Percentiles rank a stretch among this genome's conserved stretches.
Conservation (phyloP, 2,329 filamentous ascomycete genomes). For the Beauveria sp. region DNA sequence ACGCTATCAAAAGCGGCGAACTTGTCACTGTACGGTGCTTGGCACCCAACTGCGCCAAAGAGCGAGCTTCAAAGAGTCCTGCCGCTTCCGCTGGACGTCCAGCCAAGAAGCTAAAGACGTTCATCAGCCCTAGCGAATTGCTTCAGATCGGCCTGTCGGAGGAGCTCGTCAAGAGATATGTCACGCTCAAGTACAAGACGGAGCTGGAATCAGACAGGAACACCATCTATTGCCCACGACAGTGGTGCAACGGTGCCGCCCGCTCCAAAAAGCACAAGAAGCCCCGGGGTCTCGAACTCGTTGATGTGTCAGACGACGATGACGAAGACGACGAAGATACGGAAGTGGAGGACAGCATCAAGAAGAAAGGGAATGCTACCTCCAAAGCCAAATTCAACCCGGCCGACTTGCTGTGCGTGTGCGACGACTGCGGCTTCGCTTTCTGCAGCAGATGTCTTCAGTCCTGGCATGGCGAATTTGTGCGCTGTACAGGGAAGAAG, state of each 20-base stretch:
- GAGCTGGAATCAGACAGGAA: conserved; percentile 86
- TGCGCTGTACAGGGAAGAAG: conserved; percentile 58
- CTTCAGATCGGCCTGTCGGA: conserved; percentile 66
- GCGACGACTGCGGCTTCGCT: conserved; percentile 81
- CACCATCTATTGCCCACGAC: conserved; percentile 85
- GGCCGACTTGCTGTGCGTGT: conserved; percentile 69
- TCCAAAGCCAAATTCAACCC: conserved; percentile 27
- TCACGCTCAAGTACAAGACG: conserved; percentile 84
- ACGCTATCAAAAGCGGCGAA: conserved; percentile 79
- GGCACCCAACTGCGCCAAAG: conserved; percentile 68
- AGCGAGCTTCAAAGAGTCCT: conserved; percentile 33
- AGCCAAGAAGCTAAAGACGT: conserved; percentile 52
- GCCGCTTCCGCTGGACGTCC: conserved; percentile 15
- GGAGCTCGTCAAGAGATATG: conserved; percentile 74
- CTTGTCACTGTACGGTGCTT: conserved; percentile 73
- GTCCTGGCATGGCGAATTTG: conserved; percentile 90
- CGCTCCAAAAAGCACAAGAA: conserved; percentile 67
- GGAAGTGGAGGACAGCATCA: conserved; percentile 31
- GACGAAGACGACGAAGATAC: conserved; percentile 35
- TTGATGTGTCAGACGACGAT: conserved; percentile 47
- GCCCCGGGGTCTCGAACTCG: conserved; percentile 56
- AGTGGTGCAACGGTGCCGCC: conserved; percentile 88
- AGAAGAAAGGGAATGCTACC: conserved; percentile 17
- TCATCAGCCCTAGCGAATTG: conserved; percentile 76
- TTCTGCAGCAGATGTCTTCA: conserved; percentile 67